A percentile compares a stretch with the other conserved stretches of the same genome.
Evolutionary conservation across 441 rosid genomes (phyloP).

Genomic region (Theobroma grandiflorum): DNA sequence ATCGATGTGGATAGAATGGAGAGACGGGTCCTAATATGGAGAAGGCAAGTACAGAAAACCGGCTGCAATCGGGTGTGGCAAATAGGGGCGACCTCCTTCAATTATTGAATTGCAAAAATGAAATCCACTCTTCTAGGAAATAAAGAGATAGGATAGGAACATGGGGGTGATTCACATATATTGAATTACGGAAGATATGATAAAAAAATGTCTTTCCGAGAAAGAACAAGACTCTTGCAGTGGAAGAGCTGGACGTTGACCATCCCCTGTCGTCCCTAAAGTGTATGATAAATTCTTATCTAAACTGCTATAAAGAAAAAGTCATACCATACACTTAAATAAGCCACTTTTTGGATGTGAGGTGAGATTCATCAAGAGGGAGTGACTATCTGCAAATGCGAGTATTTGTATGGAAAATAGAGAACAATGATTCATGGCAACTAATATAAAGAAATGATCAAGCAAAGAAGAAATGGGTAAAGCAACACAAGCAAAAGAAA

Average conservation of each 20-base stretch:
- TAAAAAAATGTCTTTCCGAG: not conserved
- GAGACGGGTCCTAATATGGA: not conserved
- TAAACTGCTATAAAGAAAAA: not conserved
- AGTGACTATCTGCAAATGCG: too few species aligned
- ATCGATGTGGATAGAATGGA: not conserved
- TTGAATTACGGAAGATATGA: not conserved
- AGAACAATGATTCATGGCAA: too few species aligned
- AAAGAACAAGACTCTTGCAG: not conserved
- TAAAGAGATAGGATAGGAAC: constrained; percentile 4
- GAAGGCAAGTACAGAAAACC: not conserved
- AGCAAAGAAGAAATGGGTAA: too few species aligned
- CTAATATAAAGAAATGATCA: too few species aligned
- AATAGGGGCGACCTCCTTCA: not conserved
- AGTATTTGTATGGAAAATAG: too few species aligned
- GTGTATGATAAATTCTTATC: not conserved
- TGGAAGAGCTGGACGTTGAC: not conserved
- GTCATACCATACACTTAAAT: not conserved
- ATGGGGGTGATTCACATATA: not conserved
- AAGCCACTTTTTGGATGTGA: too few species aligned
- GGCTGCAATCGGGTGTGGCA: not conserved
- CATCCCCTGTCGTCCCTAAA: not conserved
- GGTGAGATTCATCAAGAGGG: too few species aligned
- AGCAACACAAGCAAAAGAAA: too few species aligned
- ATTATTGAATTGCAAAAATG: not conserved
- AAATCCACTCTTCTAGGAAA: not conserved